These are phyloP conservation scores for Cystobasidium onofrii DNA, from an alignment of 768 basidiomycete genomes.

Conservation along the genomic window DNA sequence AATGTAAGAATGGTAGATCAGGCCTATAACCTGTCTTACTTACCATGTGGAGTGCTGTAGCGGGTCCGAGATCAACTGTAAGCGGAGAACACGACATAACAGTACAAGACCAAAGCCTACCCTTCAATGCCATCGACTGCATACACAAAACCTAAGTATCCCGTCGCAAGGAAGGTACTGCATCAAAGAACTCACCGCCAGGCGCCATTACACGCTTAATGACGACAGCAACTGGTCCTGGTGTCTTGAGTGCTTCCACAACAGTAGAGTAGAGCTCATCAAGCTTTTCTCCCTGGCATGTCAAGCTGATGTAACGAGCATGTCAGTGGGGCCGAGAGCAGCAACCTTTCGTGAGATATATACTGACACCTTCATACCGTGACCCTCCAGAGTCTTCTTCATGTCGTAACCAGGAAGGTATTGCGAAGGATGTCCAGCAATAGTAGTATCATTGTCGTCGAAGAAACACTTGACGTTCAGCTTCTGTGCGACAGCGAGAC, in stretches of 20 bases:
- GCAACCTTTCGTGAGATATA: background rate
- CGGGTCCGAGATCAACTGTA: background rate
- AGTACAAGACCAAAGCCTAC: slow-evolving; percentile 46
- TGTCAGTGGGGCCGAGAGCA: too few species aligned
- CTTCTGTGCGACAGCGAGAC: slow-evolving; percentile 71
- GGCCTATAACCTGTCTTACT: slow-evolving; percentile 48
- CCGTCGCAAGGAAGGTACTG: background rate
- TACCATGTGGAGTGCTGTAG: slow-evolving; percentile 53
- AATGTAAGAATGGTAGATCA: background rate
- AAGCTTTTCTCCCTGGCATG: slow-evolving; percentile 67
- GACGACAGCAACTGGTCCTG: slow-evolving; percentile 63
- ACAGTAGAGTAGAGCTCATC: slow-evolving; percentile 67
- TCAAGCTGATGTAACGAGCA: too few species aligned
- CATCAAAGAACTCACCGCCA: background rate
- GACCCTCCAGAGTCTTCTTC: slow-evolving; percentile 64
- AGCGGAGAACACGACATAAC: background rate
- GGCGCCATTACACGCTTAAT: slow-evolving; percentile 33
- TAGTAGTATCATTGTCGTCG: slow-evolving; percentile 86
- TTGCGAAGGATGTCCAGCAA: slow-evolving; percentile 67
- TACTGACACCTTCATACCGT: slow-evolving; percentile 61
- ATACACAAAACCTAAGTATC: slow-evolving; percentile 48
- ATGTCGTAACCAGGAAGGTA: slow-evolving; percentile 73
- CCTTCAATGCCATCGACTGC: slow-evolving; percentile 65
- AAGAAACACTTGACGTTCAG: slow-evolving; percentile 79
- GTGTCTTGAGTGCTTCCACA: slow-evolving; percentile 52